Evolutionary conservation across 306 rosid genomes (phyloP), one percentile per base, ranked within the genome.

Genomic region (Dalbergia cochinchinensis): DNA sequence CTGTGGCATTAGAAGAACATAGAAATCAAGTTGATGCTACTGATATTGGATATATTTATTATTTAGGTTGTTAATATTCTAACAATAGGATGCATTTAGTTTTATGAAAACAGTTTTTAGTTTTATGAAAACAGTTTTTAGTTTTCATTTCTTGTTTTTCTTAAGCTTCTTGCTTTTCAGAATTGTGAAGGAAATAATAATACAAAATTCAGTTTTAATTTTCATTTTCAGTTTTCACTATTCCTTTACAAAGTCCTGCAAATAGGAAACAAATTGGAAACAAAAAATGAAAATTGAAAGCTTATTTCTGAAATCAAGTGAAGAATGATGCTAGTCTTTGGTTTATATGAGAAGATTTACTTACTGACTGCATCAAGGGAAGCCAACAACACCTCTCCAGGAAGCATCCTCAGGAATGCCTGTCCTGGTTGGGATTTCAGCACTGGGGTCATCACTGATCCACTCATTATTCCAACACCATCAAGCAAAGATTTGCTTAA

Each of bases 361-460:
- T 91, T 93, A 95, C 99, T 95, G 71, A 95, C 88, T 11, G 96
- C 98, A 76, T 95, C 98, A 71, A 95, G 97, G 42, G 99, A 92
- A 65, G 99, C 99, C 86, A 95, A 72, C 31, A 95, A 82, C 62
- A 91, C 92, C 82, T 95, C 89, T 80, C 98, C 99, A 10, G 98
- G 99, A 66, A 93, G 92, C 98, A 91, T 85, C 65, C 64, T 70
- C 0, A 95, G 77, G 76, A 91, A 84, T 42, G 96, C 85, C 55
- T 91, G 89, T 71, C 99, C 99, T 42, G 96, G 89, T 66, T 93
- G 86, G 37, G 99, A 95, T 33, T 82, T 91, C 6, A 93, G 72
- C 37, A 88, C 79, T 18, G 99, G 99, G n/a, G 76, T 80, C 91
- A 93, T 89, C 85, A 89, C 86, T 76, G 97, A 83, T 73, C 97